Base-by-base conservation (phyloP, 352 stramenopile species). In the Pythium insidiosum region DNA sequence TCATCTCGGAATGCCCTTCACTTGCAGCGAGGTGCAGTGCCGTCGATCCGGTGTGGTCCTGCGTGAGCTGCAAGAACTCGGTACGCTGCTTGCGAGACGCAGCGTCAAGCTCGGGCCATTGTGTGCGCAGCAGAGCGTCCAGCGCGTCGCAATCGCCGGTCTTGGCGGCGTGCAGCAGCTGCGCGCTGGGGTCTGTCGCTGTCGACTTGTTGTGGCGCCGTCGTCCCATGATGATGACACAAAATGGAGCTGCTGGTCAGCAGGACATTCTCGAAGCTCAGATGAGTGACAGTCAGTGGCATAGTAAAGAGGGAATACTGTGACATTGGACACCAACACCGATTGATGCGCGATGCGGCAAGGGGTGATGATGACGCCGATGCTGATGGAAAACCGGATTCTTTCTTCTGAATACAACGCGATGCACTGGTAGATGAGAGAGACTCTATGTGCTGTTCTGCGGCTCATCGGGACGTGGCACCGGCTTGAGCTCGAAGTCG, bases 401-500 rank as follows among this genome's bases (percentile, higher is more conserved):
- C n/a, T n/a, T n/a, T n/a, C n/a, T n/a, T n/a, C n/a, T n/a, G n/a
- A n/a, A n/a, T n/a, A n/a, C n/a, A n/a, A n/a, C n/a, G n/a, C n/a
- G n/a, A n/a, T n/a, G n/a, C n/a, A n/a, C n/a, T n/a, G n/a, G n/a
- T n/a, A n/a, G n/a, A n/a, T n/a, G n/a, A n/a, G n/a, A n/a, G n/a
- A n/a, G n/a, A n/a, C n/a, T n/a, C n/a, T n/a, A n/a, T n/a, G n/a
- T n/a, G n/a, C n/a, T n/a, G 7, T 58, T 56, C n/a, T 33, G 53
- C n/a, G 48, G 55, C 34, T 58, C 55, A 29, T 64, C 56, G 5
- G 48, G 45, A 31, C 54, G 54, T 5, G 81, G 81, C 37, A 94
- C 73, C 7, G 78, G 81, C 50, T 94, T 94, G 47, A 94, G 57
- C 50, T 88, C 81, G 40, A 91, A 94, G 46, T 91, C 81, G 47